Percentiles rank a stretch among this genome's conserved stretches.
These are phyloP conservation scores for Brassica juncea DNA, from an alignment of 345 rosid genomes.

Conservation along the genomic window DNA sequence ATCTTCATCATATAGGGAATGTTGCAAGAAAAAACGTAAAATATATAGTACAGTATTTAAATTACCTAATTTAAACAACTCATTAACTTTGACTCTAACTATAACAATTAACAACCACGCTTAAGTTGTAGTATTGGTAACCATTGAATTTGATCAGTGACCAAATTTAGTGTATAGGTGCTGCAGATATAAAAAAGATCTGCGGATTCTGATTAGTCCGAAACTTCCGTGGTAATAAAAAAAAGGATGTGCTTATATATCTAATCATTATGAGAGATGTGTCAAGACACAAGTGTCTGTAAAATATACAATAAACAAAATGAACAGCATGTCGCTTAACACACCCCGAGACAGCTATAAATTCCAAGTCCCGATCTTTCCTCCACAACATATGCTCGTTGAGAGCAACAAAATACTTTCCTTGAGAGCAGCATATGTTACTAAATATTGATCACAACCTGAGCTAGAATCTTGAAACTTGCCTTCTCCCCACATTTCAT, in stretches of 20 bases:
- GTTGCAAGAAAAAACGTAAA: neutral
- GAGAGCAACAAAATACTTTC: slow-evolving; percentile 16
- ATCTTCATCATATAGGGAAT: neutral
- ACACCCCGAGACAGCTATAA: slow-evolving; percentile 28
- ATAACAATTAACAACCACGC: neutral
- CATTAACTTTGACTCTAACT: neutral
- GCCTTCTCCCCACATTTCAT: neutral
- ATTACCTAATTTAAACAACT: neutral
- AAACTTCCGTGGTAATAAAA: no score
- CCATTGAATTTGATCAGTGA: neutral
- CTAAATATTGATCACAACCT: neutral
- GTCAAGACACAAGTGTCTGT: slow-evolving; percentile 18
- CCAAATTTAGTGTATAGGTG: neutral
- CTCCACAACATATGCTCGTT: slow-evolving; percentile 21
- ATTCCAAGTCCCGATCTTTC: slow-evolving; percentile 17
- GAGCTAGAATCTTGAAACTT: slow-evolving; percentile 17
- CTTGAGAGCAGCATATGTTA: neutral
- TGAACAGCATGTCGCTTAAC: slow-evolving; percentile 15
- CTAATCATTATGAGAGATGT: slow-evolving; percentile 20
- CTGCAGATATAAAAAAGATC: neutral
- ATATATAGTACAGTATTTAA: neutral
- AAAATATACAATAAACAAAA: slow-evolving; percentile 20
- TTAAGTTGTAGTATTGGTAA: neutral
- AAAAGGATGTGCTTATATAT: slow-evolving; percentile 2
- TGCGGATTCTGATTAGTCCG: neutral